Evolutionary conservation across 1,284 basidiomycete genomes (phyloP).

Genomic region (Cryptococcus hybrid): DNA sequence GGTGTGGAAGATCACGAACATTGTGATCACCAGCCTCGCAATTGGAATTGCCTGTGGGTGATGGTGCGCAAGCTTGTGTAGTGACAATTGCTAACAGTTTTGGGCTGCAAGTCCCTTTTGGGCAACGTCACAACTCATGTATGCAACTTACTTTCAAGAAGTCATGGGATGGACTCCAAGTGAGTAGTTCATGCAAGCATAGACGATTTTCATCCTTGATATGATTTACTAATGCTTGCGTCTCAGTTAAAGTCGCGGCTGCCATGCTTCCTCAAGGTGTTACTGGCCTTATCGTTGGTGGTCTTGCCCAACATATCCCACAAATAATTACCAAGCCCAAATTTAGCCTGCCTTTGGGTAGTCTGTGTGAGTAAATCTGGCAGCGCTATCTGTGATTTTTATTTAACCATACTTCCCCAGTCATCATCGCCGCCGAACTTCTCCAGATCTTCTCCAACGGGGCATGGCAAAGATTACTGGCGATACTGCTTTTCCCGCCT

Average conservation of each 20-base stretch:
- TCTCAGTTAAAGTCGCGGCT: constrained; percentile 32
- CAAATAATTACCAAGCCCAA: constrained; percentile 31
- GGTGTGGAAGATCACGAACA: constrained; percentile 38
- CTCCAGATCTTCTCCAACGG: constrained; percentile 39
- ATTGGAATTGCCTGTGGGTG: constrained; percentile 16
- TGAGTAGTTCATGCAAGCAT: background rate
- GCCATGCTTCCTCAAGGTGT: constrained; percentile 42
- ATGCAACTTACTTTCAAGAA: constrained; percentile 20
- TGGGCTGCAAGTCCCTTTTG: constrained; percentile 23
- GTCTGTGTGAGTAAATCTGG: constrained; percentile 17
- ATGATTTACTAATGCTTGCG: background rate
- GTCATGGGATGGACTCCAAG: constrained; percentile 16
- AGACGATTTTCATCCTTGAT: background rate
- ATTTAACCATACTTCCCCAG: constrained; percentile 11
- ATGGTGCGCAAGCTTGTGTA: background rate
- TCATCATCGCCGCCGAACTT: constrained; percentile 29
- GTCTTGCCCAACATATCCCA: constrained; percentile 23
- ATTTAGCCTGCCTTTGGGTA: constrained; percentile 24
- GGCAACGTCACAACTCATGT: constrained; percentile 35
- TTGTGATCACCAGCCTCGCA: constrained; percentile 25
- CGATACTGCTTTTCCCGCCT: constrained; percentile 37
- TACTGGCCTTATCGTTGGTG: constrained; percentile 30
- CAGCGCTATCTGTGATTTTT: background rate
- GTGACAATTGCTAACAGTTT: background rate
- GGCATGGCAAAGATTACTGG: constrained; percentile 43